phyloP scores from a whole-genome alignment of 805 yeast species.

The Lachancea waltii region DNA sequence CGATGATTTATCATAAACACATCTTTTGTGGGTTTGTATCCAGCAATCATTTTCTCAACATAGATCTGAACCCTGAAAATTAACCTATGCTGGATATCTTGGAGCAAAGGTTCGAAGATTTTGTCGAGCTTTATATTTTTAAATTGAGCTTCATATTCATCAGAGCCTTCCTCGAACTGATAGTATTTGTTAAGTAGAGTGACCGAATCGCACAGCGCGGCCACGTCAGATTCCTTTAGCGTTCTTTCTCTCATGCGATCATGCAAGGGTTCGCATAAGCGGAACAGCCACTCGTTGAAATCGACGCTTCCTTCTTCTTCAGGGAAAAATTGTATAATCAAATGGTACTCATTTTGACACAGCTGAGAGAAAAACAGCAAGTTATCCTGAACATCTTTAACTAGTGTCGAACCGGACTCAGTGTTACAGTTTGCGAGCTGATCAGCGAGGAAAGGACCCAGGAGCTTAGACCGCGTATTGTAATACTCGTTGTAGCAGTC shows the following conservation, averaged over 20 bases:
- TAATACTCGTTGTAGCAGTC: conserved; percentile 66
- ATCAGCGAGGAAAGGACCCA: conserved; percentile 38
- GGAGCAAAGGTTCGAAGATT: conserved; percentile 62
- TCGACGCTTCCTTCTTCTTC: conserved; percentile 32
- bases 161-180: conserved; percentile 51
- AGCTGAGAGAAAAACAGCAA: conserved; percentile 55
- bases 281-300: conserved; percentile 54
- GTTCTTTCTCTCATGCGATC: conserved; percentile 60
- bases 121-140: conserved; percentile 43
- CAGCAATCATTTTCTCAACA: conserved; percentile 61
- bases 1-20: conserved; percentile 58
- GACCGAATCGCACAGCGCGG: conserved; percentile 66
- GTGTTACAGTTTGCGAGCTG: conserved; percentile 31
- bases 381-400: conserved; percentile 56
- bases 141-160: conserved; percentile 27
- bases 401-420: conserved; percentile 33
- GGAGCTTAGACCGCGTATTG: conserved; percentile 44
- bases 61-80: conserved; percentile 72
- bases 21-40: conserved; percentile 58
- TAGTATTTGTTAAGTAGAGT: conserved; percentile 60
- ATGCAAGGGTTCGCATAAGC: conserved; percentile 70
- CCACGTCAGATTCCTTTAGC: conserved; percentile 63
- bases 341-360: conserved; percentile 51
- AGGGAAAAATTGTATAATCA: conserved; percentile 52
- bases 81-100: conserved; percentile 73